Conservation (phyloP, 2,329 filamentous ascomycete genomes). For the Alternaria sp. region DNA sequence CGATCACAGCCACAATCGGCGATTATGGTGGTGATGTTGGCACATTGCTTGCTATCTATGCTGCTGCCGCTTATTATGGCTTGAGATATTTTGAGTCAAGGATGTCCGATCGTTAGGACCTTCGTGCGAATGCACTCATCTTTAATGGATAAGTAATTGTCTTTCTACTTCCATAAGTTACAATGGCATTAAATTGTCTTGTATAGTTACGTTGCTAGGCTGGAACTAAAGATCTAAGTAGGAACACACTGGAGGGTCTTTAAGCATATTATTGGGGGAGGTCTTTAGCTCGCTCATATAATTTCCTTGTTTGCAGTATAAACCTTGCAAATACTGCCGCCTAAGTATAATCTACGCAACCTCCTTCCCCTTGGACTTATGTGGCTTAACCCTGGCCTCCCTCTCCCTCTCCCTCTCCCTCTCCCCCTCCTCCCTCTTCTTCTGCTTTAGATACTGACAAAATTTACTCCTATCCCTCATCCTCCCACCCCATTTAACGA, state of each 20-base stretch:
- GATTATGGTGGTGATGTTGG: neutral
- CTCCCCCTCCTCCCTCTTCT: slow-evolving; percentile 45
- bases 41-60: neutral
- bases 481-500: slow-evolving; percentile 62
- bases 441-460: slow-evolving; percentile 64
- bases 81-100: neutral
- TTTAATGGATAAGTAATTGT: neutral
- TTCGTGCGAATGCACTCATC: neutral
- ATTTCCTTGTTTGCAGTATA: neutral
- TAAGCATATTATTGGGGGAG: neutral
- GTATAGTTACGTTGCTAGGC: neutral
- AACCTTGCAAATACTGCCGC: neutral
- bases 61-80: neutral
- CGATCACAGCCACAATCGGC: neutral
- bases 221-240: neutral
- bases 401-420: slow-evolving; percentile 29
- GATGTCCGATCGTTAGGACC: neutral
- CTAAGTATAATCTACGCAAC: slow-evolving; percentile 10
- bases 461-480: slow-evolving; percentile 68
- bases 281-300: neutral
- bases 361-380: slow-evolving; percentile 24
- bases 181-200: neutral
- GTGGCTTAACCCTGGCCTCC: slow-evolving; percentile 1
- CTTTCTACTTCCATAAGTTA: no score
- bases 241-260: no score